Conservation (phyloP, 2,329 filamentous ascomycete species). For the Colletotrichum sp. region DNA sequence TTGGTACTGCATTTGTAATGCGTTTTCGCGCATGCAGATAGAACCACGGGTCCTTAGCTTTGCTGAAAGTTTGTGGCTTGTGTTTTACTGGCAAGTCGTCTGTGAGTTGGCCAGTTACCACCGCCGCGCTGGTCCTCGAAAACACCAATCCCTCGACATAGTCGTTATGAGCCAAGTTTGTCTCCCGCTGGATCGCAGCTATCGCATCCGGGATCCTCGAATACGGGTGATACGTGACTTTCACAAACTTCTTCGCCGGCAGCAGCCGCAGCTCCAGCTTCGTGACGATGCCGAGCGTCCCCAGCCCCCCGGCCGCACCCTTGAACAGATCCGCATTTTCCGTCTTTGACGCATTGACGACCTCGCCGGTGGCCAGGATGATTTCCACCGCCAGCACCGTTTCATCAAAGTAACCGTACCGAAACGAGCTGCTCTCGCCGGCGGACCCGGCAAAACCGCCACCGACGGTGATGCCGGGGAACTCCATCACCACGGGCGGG, state of each 20-base stretch:
- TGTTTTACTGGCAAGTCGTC: constrained; percentile 44
- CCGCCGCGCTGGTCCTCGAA: constrained; percentile 55
- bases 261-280: constrained; percentile 65
- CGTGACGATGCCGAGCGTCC: constrained; percentile 71
- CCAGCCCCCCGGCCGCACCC: constrained; percentile 69
- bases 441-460: constrained; percentile 71
- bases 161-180: constrained; percentile 49
- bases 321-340: constrained; percentile 65
- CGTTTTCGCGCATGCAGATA: constrained; percentile 63
- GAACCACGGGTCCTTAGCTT: constrained; percentile 72
- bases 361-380: constrained; percentile 64
- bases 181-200: constrained; percentile 49
- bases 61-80: constrained; percentile 54
- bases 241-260: constrained; percentile 59
- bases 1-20: constrained; percentile 26
- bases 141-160: constrained; percentile 76
- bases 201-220: constrained; percentile 42
- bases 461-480: constrained; percentile 74
- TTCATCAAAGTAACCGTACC: constrained; percentile 68
- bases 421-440: constrained; percentile 72
- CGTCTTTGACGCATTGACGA: constrained; percentile 58
- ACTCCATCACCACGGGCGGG: constrained; percentile 73
- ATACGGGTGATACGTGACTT: constrained; percentile 59
- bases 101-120: constrained; percentile 65
- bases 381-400: constrained; percentile 69